A percentile compares a stretch with the other conserved stretches of the same genome.
phyloP scores from a whole-genome alignment of 2,329 filamentous ascomycete species.

The Alternaria infectoria region DNA sequence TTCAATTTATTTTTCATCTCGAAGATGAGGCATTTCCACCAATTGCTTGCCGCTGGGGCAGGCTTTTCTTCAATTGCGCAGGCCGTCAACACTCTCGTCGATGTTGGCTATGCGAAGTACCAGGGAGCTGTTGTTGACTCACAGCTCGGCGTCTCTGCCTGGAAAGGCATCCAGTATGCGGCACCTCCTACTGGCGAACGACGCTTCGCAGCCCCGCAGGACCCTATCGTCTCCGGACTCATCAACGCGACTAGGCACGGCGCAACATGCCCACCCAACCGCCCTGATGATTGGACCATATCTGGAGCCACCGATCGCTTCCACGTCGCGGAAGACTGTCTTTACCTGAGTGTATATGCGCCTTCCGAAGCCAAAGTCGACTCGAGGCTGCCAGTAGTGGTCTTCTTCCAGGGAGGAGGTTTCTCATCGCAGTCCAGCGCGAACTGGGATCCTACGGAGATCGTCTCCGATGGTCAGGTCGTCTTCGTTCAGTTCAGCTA shows the following conservation, averaged over 20 bases:
- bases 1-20: background rate
- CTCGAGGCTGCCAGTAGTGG: slow-evolving; percentile 68
- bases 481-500: slow-evolving; percentile 78
- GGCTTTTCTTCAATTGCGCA: slow-evolving; percentile 3
- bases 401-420: slow-evolving; percentile 59
- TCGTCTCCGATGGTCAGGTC: slow-evolving; percentile 68
- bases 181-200: slow-evolving; percentile 69
- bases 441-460: slow-evolving; percentile 65
- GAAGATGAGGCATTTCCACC: slow-evolving; percentile 1
- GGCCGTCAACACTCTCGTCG: slow-evolving; percentile 54
- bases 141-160: slow-evolving; percentile 66
- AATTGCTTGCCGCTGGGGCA: background rate
- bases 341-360: slow-evolving; percentile 71
- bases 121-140: slow-evolving; percentile 57
- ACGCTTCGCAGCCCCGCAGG: slow-evolving; percentile 69
- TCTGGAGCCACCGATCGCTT: slow-evolving; percentile 18
- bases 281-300: slow-evolving; percentile 30
- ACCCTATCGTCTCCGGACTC: slow-evolving; percentile 11
- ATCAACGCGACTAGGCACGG: slow-evolving; percentile 35
- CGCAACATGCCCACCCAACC: slow-evolving; percentile 42
- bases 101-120: slow-evolving; percentile 71
- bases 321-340: slow-evolving; percentile 66
- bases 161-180: slow-evolving; percentile 76
- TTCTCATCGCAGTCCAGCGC: slow-evolving; percentile 56
- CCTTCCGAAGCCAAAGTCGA: slow-evolving; percentile 59